These are phyloP conservation scores for Gryganskiella cystojenkinii DNA, from an alignment of 192 early-diverging fungal genomes.

Conservation along the genomic window DNA sequence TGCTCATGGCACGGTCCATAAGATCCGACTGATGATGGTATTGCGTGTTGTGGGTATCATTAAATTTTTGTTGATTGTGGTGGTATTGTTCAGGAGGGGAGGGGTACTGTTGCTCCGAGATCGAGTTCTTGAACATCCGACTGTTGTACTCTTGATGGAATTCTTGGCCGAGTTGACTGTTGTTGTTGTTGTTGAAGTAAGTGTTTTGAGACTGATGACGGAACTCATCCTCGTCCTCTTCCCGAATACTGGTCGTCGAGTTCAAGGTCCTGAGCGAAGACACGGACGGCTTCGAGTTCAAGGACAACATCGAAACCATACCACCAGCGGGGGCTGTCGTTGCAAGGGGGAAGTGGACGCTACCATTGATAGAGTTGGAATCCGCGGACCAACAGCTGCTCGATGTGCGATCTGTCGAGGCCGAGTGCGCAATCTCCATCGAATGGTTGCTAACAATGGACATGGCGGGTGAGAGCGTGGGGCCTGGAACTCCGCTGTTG, in stretches of 20 bases:
- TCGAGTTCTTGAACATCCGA: slow-evolving; percentile 17
- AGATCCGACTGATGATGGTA: slow-evolving; percentile 9
- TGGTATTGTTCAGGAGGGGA: background rate
- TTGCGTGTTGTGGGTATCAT: background rate
- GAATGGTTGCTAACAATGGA: slow-evolving; percentile 10
- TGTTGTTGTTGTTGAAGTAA: slow-evolving; percentile 1
- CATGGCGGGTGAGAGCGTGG: slow-evolving; percentile 26
- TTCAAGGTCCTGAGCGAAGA: slow-evolving; percentile 4
- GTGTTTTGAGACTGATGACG: slow-evolving; percentile 3
- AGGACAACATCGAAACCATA: background rate
- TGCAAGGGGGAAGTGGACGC: background rate
- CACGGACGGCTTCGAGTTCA: slow-evolving; percentile 4
- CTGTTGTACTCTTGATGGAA: slow-evolving; percentile 13
- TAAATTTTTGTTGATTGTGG: slow-evolving; percentile 1
- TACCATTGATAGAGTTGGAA: slow-evolving; percentile 14
- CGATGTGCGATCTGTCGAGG: slow-evolving; percentile 12
- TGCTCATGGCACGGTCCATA: background rate
- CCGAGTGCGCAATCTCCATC: slow-evolving; percentile 18
- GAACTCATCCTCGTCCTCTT: slow-evolving; percentile 27
- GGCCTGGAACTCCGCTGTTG: background rate
- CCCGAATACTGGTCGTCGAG: slow-evolving; percentile 15
- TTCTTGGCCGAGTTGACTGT: background rate
- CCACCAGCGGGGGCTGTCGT: no score
- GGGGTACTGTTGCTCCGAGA: slow-evolving; percentile 16
- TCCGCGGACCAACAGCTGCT: slow-evolving; percentile 20